phyloP scores from a whole-genome alignment of 371 early-diverging fungal species.

The Thermomucor indicae-seudaticae region DNA sequence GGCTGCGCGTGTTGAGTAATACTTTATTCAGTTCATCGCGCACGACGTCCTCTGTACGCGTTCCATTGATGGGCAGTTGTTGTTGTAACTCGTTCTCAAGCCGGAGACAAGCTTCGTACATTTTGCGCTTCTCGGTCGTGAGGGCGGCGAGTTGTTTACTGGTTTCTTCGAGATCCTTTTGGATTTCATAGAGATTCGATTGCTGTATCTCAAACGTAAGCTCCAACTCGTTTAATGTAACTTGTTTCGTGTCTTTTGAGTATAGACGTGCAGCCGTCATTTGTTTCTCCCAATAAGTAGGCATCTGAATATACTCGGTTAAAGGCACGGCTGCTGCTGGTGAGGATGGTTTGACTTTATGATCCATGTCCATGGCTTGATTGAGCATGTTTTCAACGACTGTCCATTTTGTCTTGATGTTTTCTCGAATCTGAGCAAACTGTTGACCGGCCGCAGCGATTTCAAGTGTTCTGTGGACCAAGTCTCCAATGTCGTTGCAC shows the following conservation, averaged over 20 bases:
- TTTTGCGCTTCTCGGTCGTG: slow-evolving; percentile 38
- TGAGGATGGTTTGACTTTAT: slow-evolving; percentile 1
- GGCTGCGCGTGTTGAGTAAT: slow-evolving; percentile 19
- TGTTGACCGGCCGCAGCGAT: slow-evolving; percentile 9
- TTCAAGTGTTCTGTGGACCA: slow-evolving; percentile 10
- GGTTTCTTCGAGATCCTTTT: slow-evolving; percentile 49
- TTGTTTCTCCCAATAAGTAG: slow-evolving; percentile 13
- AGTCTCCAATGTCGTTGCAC: slow-evolving; percentile 22
- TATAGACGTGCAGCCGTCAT: slow-evolving; percentile 11
- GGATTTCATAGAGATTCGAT: slow-evolving; percentile 54
- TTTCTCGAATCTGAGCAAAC: neutral
- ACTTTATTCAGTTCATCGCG: slow-evolving; percentile 27
- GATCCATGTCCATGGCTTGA: slow-evolving; percentile 17
- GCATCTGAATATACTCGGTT: neutral
- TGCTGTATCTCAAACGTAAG: slow-evolving; percentile 53
- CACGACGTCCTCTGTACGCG: slow-evolving; percentile 8
- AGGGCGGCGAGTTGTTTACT: slow-evolving; percentile 34
- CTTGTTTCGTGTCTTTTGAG: neutral
- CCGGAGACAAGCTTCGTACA: slow-evolving; percentile 45
- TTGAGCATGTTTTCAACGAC: slow-evolving; percentile 11
- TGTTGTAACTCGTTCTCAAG: slow-evolving; percentile 36
- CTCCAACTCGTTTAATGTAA: slow-evolving; percentile 50
- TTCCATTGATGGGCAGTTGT: neutral
- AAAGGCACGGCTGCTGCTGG: neutral
- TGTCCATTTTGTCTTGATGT: slow-evolving; percentile 19